Evolutionary conservation across 1,284 basidiomycete genomes (phyloP), one percentile per base, ranked within the genome.

Genomic region (Ustilago shanxiensis): DNA sequence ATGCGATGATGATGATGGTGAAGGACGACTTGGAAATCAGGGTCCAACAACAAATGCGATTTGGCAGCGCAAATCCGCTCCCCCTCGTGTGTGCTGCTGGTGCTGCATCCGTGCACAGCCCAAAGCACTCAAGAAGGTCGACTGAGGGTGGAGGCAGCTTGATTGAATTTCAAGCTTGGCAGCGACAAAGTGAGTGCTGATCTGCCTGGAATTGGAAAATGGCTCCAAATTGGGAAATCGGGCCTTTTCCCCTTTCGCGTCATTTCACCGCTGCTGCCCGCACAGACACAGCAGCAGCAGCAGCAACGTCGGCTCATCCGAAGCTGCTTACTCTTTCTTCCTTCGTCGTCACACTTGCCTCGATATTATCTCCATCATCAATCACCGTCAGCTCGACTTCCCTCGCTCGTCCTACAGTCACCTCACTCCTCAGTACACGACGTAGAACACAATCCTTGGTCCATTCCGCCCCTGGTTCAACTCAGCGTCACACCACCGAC

Each of bases 91-190:
- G 41, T 35, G 33, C 31, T 35, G 52, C 31, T 37, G 60, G 35
- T 20, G 18, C 62, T 50, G 62, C 45, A 71, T 62, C 69, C 52
- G 63, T 72, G 69, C 69, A 72, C 60, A 72, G 69, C 58, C 59
- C 47, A 57, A n/a, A n/a, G n/a, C n/a, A n/a, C n/a, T n/a, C n/a
- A n/a, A n/a, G n/a, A n/a, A 54, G 20, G 4, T 11, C 0, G 29
- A 16, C 1, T 29, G 3, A n/a, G 45, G 37, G 61, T 64, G 56
- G 66, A 60, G 61, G 66, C 65, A 37, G 44, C 55, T 44, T 45
- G 20, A n/a, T 10, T 24, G 26, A 24, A 24, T 22, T 26, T 49
- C 24, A 26, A 49, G 24, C 11, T 47, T n/a, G n/a, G n/a, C n/a
- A n/a, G n/a, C n/a, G n/a, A n/a, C n/a, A n/a, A n/a, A n/a, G n/a